phyloP scores from a whole-genome alignment of 441 rosid genomes.

The Arabidopsis hybrid region DNA sequence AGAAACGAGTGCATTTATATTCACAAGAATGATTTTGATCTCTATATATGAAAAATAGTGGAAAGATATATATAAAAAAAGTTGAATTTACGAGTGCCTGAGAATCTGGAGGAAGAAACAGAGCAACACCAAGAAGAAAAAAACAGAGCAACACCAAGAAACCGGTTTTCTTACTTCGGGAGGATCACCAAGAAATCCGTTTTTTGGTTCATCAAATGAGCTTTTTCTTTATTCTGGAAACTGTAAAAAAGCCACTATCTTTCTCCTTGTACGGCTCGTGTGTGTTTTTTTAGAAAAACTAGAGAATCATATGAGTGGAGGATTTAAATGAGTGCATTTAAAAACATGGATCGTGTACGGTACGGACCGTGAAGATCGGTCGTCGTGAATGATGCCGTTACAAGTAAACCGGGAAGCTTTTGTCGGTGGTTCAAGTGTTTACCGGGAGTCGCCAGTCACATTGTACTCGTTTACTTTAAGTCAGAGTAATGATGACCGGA shows the following conservation, averaged over 20 bases:
- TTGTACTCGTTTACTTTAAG: slow-evolving; percentile 33
- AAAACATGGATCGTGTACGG: slow-evolving; percentile 16
- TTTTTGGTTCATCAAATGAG: slow-evolving; percentile 2
- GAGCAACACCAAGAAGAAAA: slow-evolving; percentile 9
- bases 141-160: neutral
- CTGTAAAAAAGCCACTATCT: slow-evolving; percentile 26
- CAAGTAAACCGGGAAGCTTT: slow-evolving; percentile 36
- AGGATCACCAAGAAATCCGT: slow-evolving; percentile 34
- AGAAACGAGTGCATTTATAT: slow-evolving; percentile 23
- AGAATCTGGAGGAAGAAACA: slow-evolving; percentile 29
- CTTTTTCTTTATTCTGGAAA: slow-evolving; percentile 27
- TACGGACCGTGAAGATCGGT: slow-evolving; percentile 42
- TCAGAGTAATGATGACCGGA: slow-evolving; percentile 28
- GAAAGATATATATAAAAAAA: neutral
- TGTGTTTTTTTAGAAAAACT: neutral
- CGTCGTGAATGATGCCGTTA: slow-evolving; percentile 30
- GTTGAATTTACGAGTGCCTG: neutral
- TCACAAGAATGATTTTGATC: slow-evolving; percentile 19
- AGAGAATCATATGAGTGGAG: neutral
- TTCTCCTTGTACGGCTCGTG: slow-evolving; percentile 1
- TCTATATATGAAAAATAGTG: neutral
- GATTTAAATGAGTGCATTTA: slow-evolving; percentile 25
- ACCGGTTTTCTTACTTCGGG: slow-evolving; percentile 7
- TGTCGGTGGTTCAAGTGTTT: slow-evolving; percentile 42
- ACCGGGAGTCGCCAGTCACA: slow-evolving; percentile 38